Percentiles rank a stretch among this genome's conserved stretches.
Evolutionary conservation across 2,329 filamentous ascomycete genomes (phyloP).

Genomic region (Zasmidium cellare): DNA sequence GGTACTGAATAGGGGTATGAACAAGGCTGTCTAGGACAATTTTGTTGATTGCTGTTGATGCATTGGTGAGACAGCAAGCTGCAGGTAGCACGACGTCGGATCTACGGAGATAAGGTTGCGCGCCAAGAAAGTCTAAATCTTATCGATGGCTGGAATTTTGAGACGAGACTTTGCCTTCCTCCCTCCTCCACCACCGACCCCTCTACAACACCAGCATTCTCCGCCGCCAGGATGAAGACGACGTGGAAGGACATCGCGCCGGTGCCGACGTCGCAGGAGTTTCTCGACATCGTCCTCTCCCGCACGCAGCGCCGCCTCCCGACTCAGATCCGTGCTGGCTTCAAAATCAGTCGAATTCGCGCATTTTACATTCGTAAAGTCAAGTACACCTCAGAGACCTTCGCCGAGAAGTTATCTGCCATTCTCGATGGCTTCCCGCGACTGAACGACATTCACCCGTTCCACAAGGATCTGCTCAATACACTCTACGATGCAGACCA

Average conservation of each 20-base stretch:
- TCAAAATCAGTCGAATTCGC: constrained; percentile 92
- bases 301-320: constrained; percentile 89
- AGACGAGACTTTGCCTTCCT: too few species aligned
- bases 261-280: constrained; percentile 84
- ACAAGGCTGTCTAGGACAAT: too few species aligned
- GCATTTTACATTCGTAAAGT: constrained; percentile 97
- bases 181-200: neutral
- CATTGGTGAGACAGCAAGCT: too few species aligned
- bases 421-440: constrained; percentile 93
- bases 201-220: neutral
- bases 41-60: too few species aligned
- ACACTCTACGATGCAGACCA: constrained; percentile 98
- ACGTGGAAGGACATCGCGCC: constrained; percentile 57
- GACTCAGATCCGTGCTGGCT: constrained; percentile 92
- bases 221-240: constrained; percentile 53
- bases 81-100: too few species aligned
- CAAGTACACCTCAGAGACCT: constrained; percentile 97
- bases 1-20: too few species aligned
- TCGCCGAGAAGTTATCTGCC: constrained; percentile 85
- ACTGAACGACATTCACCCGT: constrained; percentile 91
- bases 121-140: too few species aligned
- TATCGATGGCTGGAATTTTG: too few species aligned
- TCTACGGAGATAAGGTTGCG: too few species aligned
- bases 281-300: constrained; percentile 94
- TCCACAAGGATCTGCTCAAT: constrained; percentile 90